Conservation (phyloP, 345 rosid genomes). For the Iberis pinnata region DNA sequence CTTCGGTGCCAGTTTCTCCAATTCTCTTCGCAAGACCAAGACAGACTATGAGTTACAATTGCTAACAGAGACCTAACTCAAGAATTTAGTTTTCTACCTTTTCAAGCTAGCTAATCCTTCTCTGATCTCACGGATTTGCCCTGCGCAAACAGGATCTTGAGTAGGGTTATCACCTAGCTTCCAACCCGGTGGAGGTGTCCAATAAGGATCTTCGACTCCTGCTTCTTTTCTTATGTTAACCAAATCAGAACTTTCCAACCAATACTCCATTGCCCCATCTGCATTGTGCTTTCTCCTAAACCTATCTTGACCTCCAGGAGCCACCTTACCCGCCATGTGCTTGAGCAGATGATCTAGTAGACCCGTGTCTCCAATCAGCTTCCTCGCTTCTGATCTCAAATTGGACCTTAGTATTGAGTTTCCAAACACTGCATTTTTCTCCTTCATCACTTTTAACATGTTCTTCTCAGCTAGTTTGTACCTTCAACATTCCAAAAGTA, state of each 20-base stretch:
- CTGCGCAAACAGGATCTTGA: constrained; percentile 74
- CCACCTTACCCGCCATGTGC: constrained; percentile 93
- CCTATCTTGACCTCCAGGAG: constrained; percentile 80
- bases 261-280: constrained; percentile 95
- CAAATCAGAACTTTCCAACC: constrained; percentile 79
- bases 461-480: constrained; percentile 76
- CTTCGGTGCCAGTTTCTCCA: constrained; percentile 40
- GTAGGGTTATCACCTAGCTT: constrained; percentile 72
- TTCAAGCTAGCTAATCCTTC: constrained; percentile 33
- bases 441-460: constrained; percentile 82
- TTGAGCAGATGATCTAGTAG: constrained; percentile 85
- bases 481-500: constrained; percentile 46
- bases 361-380: constrained; percentile 92
- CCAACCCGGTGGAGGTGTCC: constrained; percentile 98
- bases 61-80: constrained; percentile 2
- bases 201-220: constrained; percentile 84
- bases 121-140: constrained; percentile 44
- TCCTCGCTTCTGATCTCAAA: constrained; percentile 71
- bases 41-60: constrained; percentile 5
- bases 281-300: constrained; percentile 86
- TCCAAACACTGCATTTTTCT: constrained; percentile 58
- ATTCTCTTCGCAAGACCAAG: constrained; percentile 29
- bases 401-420: constrained; percentile 69
- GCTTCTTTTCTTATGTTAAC: constrained; percentile 62
- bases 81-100: constrained; percentile 32